Conservation (phyloP, 805 yeast genomes). For the Groenewaldozyma tartarivorans region DNA sequence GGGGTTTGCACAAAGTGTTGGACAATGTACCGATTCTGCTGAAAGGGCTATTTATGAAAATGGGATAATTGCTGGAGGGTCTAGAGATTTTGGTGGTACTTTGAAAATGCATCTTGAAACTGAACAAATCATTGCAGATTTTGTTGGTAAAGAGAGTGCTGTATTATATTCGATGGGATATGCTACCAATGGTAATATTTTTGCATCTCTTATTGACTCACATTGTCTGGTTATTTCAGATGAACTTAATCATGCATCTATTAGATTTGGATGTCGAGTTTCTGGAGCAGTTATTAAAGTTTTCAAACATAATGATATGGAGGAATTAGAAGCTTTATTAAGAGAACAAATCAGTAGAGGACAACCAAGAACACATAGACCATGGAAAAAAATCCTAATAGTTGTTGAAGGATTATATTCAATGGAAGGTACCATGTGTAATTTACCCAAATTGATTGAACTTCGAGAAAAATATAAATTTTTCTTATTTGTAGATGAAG, state of each 20-base stretch:
- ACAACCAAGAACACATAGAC: slow-evolving; percentile 90
- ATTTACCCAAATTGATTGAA: slow-evolving; percentile 65
- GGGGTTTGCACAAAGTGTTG: slow-evolving; percentile 94
- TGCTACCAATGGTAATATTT: slow-evolving; percentile 86
- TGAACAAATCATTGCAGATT: slow-evolving; percentile 69
- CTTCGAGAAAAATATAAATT: slow-evolving; percentile 79
- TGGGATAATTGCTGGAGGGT: slow-evolving; percentile 74
- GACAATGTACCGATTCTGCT: slow-evolving; percentile 78
- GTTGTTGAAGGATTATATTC: slow-evolving; percentile 90
- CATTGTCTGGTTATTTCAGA: slow-evolving; percentile 89
- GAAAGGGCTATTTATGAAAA: slow-evolving; percentile 50
- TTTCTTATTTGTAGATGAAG: slow-evolving; percentile 89
- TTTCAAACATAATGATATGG: slow-evolving; percentile 87
- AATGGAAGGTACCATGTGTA: slow-evolving; percentile 66
- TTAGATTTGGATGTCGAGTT: slow-evolving; percentile 86
- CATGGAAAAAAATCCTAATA: slow-evolving; percentile 73
- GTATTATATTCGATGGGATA: slow-evolving; percentile 88
- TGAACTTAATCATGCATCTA: slow-evolving; percentile 90
- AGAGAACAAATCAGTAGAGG: slow-evolving; percentile 87
- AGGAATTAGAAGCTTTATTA: slow-evolving; percentile 59
- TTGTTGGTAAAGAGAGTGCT: slow-evolving; percentile 85
- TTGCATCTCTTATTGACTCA: slow-evolving; percentile 72
- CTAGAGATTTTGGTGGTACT: slow-evolving; percentile 68
- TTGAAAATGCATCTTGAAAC: slow-evolving; percentile 64
- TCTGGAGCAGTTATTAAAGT: slow-evolving; percentile 91